These are phyloP conservation scores for Phytophthora tentaculata DNA, from an alignment of 352 stramenopile species.

Conservation along the genomic window DNA sequence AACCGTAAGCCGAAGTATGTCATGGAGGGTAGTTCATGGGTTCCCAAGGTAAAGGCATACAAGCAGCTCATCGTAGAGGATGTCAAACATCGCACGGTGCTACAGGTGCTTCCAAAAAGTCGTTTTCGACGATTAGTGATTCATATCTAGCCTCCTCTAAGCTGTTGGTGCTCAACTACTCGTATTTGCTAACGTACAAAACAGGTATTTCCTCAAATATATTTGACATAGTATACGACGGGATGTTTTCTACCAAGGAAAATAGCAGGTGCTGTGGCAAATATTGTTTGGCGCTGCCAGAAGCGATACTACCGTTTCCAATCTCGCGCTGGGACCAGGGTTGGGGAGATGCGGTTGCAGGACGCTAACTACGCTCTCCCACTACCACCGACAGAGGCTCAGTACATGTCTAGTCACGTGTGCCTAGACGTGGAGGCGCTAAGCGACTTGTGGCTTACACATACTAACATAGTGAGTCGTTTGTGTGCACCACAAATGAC, in stretches of 20 bases:
- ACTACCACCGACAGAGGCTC: not conserved
- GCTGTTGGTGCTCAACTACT: constrained; percentile 5
- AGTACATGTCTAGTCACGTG: not conserved
- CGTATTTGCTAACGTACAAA: constrained; percentile 13
- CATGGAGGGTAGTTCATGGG: not conserved
- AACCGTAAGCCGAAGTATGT: constrained; percentile 3
- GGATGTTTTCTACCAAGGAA: constrained; percentile 6
- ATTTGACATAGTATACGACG: constrained; percentile 15
- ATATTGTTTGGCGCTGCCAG: constrained; percentile 9
- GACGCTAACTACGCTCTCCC: not conserved
- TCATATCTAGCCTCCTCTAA: not conserved
- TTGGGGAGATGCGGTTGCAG: not conserved
- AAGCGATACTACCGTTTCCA: constrained; percentile 5
- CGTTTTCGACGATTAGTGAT: constrained; percentile 5
- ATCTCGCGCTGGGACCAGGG: not conserved
- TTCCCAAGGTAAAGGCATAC: constrained; percentile 2
- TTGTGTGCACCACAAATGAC: too few species aligned
- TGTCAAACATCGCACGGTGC: constrained; percentile 7
- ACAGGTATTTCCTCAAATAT: constrained; percentile 8
- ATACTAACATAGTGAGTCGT: not conserved
- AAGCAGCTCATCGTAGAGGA: not conserved
- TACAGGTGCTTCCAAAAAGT: not conserved
- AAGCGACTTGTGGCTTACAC: constrained; percentile 3
- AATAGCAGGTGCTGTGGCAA: not conserved
- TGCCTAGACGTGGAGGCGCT: constrained; percentile 2